A percentile compares a stretch with the other conserved stretches of the same genome.
Conservation (phyloP, 202 grass and related monocot genomes). For the Digitaria exilis region DNA sequence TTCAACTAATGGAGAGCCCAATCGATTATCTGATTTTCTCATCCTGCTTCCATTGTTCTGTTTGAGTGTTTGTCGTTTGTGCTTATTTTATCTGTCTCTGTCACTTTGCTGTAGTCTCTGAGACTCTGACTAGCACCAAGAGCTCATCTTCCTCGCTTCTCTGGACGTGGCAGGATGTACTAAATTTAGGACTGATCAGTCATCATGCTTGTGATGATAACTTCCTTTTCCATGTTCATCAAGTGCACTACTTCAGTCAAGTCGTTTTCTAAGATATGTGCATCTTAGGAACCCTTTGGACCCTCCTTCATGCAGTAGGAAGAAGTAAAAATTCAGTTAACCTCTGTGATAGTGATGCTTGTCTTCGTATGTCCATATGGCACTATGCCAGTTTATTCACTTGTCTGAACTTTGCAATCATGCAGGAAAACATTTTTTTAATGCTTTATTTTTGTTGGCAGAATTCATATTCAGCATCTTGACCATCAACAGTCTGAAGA, state of each 20-base stretch:
- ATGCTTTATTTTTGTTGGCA: background rate
- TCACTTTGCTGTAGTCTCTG: slow-evolving; percentile 13
- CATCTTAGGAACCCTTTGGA: background rate
- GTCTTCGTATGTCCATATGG: background rate
- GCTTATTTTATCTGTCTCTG: background rate
- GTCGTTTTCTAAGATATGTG: slow-evolving; percentile 37
- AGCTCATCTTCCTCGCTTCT: slow-evolving; percentile 21
- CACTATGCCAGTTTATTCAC: background rate
- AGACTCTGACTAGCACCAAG: slow-evolving; percentile 2
- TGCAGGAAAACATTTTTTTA: background rate
- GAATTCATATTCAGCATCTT: slow-evolving; percentile 1
- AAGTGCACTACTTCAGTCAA: slow-evolving; percentile 25
- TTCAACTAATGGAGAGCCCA: slow-evolving; percentile 22
- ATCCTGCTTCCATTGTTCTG: background rate
- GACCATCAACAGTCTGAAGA: background rate
- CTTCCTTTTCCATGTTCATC: slow-evolving; percentile 1
- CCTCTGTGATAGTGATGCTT: background rate
- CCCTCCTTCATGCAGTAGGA: background rate
- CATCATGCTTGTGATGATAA: slow-evolving; percentile 8
- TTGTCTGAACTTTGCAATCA: background rate
- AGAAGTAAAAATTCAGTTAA: background rate
- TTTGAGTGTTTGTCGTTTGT: background rate
- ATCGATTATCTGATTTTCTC: background rate
- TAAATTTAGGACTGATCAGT: slow-evolving; percentile 35
- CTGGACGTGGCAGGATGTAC: slow-evolving; percentile 22